A percentile compares a stretch with the other conserved stretches of the same genome.
Conservation (phyloP, 768 basidiomycete genomes). For the Boletus rubroflammeus region DNA sequence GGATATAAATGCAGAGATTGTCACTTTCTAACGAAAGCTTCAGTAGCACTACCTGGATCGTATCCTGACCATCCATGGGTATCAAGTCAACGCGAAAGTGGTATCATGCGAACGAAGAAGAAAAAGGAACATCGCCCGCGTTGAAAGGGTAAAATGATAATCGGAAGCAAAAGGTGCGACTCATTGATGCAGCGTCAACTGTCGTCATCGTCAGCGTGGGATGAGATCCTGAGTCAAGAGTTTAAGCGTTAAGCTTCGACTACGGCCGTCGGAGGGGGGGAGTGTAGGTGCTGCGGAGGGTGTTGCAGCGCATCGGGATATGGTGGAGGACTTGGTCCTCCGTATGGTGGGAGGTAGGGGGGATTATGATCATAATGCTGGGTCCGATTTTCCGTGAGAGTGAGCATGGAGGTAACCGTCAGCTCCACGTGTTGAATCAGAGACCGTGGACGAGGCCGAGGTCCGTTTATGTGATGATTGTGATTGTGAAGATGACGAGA, state of each 20-base stretch:
- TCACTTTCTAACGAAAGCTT: background rate
- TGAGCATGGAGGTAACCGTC: background rate
- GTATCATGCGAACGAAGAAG: conserved; percentile 2
- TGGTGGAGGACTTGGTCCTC: conserved; percentile 10
- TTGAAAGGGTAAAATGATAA: background rate
- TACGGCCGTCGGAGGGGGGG: conserved; percentile 4
- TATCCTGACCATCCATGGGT: background rate
- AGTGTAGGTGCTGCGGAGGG: background rate
- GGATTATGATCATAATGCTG: background rate
- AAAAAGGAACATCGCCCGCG: background rate
- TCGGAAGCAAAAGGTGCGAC: background rate
- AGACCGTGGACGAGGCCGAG: background rate
- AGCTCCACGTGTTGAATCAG: conserved; percentile 3
- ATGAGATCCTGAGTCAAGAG: background rate
- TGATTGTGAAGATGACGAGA: background rate
- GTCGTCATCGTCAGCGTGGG: background rate
- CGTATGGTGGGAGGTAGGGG: conserved; percentile 9
- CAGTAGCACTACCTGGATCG: background rate
- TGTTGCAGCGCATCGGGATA: background rate
- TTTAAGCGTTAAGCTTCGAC: background rate
- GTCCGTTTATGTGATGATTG: background rate
- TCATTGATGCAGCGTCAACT: background rate
- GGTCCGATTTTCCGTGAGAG: background rate
- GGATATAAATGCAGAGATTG: background rate
- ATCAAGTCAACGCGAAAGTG: background rate